These are phyloP conservation scores for Colletotrichum tanaceti DNA, from an alignment of 2,329 filamentous ascomycete genomes.

Conservation along the genomic window DNA sequence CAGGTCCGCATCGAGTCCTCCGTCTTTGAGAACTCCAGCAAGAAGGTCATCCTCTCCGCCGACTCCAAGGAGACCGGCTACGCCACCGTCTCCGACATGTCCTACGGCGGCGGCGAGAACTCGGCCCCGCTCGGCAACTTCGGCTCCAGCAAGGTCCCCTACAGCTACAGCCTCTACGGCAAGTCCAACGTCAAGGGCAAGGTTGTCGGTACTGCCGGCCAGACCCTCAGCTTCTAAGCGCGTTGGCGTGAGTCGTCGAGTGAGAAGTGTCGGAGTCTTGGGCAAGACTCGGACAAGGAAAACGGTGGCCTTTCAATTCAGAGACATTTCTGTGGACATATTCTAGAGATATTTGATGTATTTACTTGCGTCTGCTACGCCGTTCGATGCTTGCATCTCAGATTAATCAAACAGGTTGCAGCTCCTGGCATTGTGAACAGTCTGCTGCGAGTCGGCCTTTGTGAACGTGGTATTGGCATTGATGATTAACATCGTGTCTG, in stretches of 20 bases:
- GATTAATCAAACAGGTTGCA: background rate
- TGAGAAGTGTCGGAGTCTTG: background rate
- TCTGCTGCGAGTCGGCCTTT: too few relatives aligned
- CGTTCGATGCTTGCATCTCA: background rate
- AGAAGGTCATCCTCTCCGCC: slow-evolving; percentile 51
- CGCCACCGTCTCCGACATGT: slow-evolving; percentile 55
- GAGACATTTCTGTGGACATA: background rate
- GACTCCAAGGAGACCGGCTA: slow-evolving; percentile 57
- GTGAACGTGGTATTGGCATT: too few relatives aligned
- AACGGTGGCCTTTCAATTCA: background rate
- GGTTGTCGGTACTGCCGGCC: slow-evolving; percentile 54
- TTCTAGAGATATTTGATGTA: background rate
- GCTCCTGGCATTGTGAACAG: too few relatives aligned
- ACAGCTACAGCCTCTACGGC: slow-evolving; percentile 59
- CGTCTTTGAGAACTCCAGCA: slow-evolving; percentile 58
- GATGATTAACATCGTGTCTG: too few relatives aligned
- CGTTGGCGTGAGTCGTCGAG: background rate
- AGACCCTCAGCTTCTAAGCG: slow-evolving; percentile 51
- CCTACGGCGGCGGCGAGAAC: slow-evolving; percentile 58
- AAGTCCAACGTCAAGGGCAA: slow-evolving; percentile 58
- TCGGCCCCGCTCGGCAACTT: slow-evolving; percentile 63
- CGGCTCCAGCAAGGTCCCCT: slow-evolving; percentile 63
- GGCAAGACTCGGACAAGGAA: background rate
- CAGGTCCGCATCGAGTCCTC: slow-evolving; percentile 68
- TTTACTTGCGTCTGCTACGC: background rate